Evolutionary conservation across 2,329 filamentous ascomycete species (phyloP).

Genomic region (Botrytis fabae): DNA sequence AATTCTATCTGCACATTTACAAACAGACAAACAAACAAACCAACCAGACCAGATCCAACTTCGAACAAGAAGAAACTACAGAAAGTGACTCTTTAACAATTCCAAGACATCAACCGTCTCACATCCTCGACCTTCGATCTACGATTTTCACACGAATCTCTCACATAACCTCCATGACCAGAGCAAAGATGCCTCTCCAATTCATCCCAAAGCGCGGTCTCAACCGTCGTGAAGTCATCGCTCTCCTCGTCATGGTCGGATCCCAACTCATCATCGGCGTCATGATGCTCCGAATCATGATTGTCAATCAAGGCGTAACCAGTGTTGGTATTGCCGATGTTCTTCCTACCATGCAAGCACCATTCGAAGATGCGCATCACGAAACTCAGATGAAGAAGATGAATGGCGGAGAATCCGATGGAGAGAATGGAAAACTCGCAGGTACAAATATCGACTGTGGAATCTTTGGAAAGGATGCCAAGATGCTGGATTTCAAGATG

Average conservation of each 20-base stretch:
- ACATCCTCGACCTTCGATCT: neutral
- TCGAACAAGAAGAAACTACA: neutral
- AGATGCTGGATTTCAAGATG: neutral
- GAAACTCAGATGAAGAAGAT: neutral
- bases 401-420: neutral
- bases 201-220: neutral
- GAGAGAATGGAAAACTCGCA: neutral
- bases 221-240: neutral
- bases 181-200: neutral
- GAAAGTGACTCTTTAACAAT: neutral
- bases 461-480: neutral
- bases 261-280: neutral
- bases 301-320: accelerated
- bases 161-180: neutral
- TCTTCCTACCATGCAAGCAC: accelerated
- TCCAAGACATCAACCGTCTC: neutral
- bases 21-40: neutral
- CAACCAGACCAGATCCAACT: neutral
- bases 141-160: neutral
- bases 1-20: neutral
- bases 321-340: neutral
- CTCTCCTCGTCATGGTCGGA: neutral
- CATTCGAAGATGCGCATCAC: neutral
- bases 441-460: neutral
- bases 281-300: neutral